A percentile compares a stretch with the other conserved stretches of the same genome.
phyloP scores from a whole-genome alignment of 139 green algal genomes.

The Ettlia oleoabundans region DNA sequence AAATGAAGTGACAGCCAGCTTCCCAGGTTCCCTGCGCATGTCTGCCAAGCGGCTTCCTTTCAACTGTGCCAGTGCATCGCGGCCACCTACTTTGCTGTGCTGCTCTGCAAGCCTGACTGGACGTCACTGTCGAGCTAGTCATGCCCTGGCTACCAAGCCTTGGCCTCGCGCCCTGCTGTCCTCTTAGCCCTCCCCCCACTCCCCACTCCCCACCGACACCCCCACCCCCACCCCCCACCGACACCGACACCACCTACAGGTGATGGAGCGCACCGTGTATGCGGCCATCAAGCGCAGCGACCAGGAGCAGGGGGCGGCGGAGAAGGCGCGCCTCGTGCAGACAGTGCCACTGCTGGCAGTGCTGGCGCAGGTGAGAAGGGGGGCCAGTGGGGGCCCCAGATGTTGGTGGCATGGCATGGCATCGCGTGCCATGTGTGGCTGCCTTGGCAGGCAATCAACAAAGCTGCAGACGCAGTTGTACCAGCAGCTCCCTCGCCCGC shows the following conservation, averaged over 20 bases:
- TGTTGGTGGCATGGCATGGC: not conserved
- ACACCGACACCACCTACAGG: not conserved
- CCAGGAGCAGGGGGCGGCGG: conserved; percentile 51
- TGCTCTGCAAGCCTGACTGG: no score
- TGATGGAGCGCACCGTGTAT: conserved; percentile 88
- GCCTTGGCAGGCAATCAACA: not conserved
- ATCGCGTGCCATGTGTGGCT: not conserved
- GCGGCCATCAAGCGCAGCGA: conserved; percentile 79
- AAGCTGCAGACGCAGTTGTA: not conserved
- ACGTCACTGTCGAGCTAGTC: no score
- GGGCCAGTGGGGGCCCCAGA: no score
- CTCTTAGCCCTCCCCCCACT: not conserved
- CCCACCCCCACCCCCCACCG: not conserved
- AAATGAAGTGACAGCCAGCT: not conserved
- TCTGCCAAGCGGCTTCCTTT: no score
- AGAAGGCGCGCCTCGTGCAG: conserved; percentile 72
- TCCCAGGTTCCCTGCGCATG: no score
- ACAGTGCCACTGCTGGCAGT: conserved; percentile 73
- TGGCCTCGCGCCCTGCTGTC: no score
- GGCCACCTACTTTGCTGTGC: no score
- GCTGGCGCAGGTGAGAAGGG: conserved; percentile 54
- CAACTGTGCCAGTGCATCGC: no score
- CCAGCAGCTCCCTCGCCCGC: not conserved
- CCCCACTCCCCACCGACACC: not conserved
- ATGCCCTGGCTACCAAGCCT: no score